Percentiles rank a stretch among this genome's conserved stretches.
Conservation (phyloP, 1,284 basidiomycete genomes). For the Ceratobasidium sp. region DNA sequence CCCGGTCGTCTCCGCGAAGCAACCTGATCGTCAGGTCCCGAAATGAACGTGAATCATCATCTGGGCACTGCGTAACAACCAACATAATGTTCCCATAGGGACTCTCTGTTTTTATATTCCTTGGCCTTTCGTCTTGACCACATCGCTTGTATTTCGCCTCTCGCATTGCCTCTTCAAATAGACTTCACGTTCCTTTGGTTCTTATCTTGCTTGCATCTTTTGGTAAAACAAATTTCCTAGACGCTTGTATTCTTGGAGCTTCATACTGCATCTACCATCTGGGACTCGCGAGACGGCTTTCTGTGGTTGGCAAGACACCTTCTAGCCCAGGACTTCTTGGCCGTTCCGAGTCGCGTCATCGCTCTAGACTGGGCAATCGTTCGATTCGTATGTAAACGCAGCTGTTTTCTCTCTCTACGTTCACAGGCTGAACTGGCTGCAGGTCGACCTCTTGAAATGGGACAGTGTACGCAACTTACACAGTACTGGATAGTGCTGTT, state of each 20-base stretch:
- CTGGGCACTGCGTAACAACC: conserved; percentile 9
- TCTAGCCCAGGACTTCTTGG: conserved; percentile 12
- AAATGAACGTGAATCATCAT: background rate
- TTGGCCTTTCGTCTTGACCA: background rate
- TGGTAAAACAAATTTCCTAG: background rate
- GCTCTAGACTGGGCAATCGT: background rate
- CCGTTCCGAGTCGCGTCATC: background rate
- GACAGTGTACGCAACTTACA: background rate
- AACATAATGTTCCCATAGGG: conserved; percentile 31
- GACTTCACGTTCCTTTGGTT: conserved; percentile 33
- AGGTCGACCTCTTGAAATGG: conserved; percentile 18
- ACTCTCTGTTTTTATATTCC: background rate
- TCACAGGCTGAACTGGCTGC: conserved; percentile 13
- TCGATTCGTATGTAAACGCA: conserved; percentile 2
- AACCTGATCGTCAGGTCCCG: background rate
- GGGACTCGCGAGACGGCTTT: too few relatives aligned
- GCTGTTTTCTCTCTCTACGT: background rate
- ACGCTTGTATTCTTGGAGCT: background rate
- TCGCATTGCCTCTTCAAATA: background rate
- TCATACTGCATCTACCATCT: background rate
- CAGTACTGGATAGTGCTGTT: background rate
- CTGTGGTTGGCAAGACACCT: conserved; percentile 14
- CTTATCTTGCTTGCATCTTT: background rate
- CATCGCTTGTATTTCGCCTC: conserved; percentile 2
- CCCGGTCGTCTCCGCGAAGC: background rate